Conservation (phyloP, 306 rosid genomes). For the Cucumis cinereus region DNA sequence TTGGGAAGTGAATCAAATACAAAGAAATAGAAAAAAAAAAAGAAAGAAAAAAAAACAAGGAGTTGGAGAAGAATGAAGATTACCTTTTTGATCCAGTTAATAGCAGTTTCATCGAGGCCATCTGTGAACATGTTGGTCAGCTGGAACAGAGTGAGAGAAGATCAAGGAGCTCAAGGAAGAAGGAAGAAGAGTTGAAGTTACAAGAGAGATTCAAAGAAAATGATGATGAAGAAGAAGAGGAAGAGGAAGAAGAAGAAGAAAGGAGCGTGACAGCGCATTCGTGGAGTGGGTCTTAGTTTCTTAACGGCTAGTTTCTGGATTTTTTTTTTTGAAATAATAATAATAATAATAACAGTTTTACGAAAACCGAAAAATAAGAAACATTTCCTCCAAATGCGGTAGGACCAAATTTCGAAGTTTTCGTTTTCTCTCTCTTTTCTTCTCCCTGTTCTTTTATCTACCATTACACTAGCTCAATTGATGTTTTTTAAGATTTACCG, state of each 20-base stretch:
- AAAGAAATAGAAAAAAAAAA: too few species aligned
- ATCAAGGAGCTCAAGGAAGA: neutral
- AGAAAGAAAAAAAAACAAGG: neutral
- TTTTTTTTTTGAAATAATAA: too few species aligned
- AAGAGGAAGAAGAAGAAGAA: slow-evolving; percentile 4
- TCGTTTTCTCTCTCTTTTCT: too few species aligned
- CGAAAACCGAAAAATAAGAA: neutral
- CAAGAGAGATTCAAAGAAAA: slow-evolving; percentile 1
- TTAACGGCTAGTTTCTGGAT: slow-evolving; percentile 58
- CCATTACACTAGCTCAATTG: too few species aligned
- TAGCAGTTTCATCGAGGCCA: slow-evolving; percentile 85
- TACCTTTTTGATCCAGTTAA: slow-evolving; percentile 85
- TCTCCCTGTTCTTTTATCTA: too few species aligned
- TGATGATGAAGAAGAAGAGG: neutral
- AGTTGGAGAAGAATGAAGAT: neutral
- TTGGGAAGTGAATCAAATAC: neutral
- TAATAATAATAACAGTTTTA: neutral
- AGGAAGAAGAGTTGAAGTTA: neutral
- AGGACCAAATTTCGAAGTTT: too few species aligned
- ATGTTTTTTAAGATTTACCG: too few species aligned
- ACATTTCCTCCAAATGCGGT: too few species aligned
- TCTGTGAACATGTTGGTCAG: slow-evolving; percentile 53
- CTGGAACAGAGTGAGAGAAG: slow-evolving; percentile 10
- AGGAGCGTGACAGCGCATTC: slow-evolving; percentile 21
- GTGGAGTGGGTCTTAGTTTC: slow-evolving; percentile 7